These are phyloP conservation scores for Plasmodium cynomolgi DNA, from an alignment of 169 alveolate species.

Conservation along the genomic window DNA sequence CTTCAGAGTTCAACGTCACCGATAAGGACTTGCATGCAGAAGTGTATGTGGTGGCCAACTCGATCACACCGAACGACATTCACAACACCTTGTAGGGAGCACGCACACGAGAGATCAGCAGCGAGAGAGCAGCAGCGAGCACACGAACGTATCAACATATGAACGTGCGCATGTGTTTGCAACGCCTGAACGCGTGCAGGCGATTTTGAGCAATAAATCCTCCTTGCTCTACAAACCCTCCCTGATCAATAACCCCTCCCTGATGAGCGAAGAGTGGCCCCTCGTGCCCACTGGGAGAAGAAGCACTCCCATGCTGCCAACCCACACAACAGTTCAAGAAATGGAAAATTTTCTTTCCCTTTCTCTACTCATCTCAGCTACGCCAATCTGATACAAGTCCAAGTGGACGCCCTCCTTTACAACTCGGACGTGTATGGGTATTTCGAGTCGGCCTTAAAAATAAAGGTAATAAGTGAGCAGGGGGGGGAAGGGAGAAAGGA, in stretches of 20 bases:
- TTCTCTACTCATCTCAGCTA: background rate
- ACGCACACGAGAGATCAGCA: background rate
- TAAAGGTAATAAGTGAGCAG: constrained; percentile 17
- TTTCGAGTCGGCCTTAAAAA: constrained; percentile 25
- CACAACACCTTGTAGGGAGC: constrained; percentile 32
- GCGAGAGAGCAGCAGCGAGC: background rate
- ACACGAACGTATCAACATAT: background rate
- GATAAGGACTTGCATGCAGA: constrained; percentile 42
- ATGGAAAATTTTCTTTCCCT: background rate
- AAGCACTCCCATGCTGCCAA: background rate
- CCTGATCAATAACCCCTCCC: background rate
- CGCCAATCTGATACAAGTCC: constrained; percentile 52
- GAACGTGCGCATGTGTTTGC: background rate
- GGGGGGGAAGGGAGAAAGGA: background rate
- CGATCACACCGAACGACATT: constrained; percentile 42
- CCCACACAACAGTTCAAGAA: background rate
- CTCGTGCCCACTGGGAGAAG: background rate
- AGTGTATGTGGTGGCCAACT: constrained; percentile 65
- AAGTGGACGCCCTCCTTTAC: constrained; percentile 56
- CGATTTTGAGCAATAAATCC: background rate
- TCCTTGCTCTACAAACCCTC: no score
- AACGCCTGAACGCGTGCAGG: background rate
- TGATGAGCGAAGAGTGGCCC: background rate
- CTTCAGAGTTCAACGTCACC: constrained; percentile 34
- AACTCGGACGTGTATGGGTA: constrained; percentile 26